Conservation (phyloP, 805 yeast genomes). For the Lipomyces sp. region DNA sequence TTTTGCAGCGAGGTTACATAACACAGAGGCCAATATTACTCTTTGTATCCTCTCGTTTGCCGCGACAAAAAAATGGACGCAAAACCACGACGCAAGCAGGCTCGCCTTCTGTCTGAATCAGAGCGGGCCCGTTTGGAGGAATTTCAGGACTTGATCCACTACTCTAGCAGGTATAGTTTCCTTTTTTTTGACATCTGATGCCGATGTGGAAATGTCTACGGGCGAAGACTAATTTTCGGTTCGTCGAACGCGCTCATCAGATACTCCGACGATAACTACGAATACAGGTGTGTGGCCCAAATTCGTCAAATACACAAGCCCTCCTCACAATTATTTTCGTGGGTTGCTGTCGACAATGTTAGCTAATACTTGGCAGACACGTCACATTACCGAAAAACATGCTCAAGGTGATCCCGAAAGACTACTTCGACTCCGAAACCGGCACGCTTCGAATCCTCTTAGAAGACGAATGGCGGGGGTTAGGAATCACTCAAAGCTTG, state of each 20-base stretch:
- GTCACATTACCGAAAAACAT: conserved; percentile 95
- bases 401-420: conserved; percentile 90
- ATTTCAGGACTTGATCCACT: conserved; percentile 90
- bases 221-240: background rate
- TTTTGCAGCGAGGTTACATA: no score
- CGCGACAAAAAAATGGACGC: conserved; percentile 14
- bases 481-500: conserved; percentile 93
- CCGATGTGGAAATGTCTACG: background rate
- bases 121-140: conserved; percentile 86
- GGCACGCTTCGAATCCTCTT: conserved; percentile 86
- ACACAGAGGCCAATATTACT: no score
- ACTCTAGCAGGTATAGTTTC: conserved; percentile 64
- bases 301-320: background rate
- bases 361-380: conserved; percentile 50
- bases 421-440: conserved; percentile 87
- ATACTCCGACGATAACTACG: conserved; percentile 87
- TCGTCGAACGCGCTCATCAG: conserved; percentile 37
- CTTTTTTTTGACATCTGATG: no score
- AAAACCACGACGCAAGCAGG: conserved; percentile 26
- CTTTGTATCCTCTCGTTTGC: no score
- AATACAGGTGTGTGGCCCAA: conserved; percentile 55
- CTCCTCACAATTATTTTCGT: background rate
- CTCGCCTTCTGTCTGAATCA: conserved; percentile 70
- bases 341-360: background rate
- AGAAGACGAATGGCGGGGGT: conserved; percentile 98